Evolutionary conservation across 208 protist genomes (phyloP).

Genomic region (Crithidia thermophila): DNA sequence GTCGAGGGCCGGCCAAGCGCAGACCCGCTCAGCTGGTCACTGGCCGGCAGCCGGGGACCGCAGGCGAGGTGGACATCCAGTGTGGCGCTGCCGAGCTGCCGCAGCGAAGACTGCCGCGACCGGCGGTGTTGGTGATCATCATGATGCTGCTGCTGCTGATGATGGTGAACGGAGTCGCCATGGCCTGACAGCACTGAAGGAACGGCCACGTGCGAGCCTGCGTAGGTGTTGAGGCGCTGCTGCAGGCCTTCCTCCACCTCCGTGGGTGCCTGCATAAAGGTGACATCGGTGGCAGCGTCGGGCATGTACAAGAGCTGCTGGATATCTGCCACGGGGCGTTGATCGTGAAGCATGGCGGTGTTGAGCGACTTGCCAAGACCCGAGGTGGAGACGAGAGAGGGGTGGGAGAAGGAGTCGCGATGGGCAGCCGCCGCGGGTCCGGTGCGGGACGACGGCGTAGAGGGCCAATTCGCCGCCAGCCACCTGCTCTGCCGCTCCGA

Average conservation of each 20-base stretch:
- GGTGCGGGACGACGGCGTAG: background rate
- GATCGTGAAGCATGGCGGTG: conserved; percentile 13
- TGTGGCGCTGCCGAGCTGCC: conserved; percentile 41
- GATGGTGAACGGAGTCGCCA: background rate
- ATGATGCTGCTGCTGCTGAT: too few species aligned
- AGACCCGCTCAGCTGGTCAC: conserved; percentile 62
- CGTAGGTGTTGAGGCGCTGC: conserved; percentile 31
- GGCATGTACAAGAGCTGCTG: conserved; percentile 16
- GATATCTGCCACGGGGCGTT: background rate
- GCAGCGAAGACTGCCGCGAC: conserved; percentile 29
- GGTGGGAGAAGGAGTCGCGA: background rate
- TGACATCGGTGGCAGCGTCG: conserved; percentile 1
- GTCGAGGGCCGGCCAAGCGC: conserved; percentile 55
- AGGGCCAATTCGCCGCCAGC: conserved; percentile 21
- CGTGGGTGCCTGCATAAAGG: background rate
- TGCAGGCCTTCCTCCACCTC: conserved; percentile 37
- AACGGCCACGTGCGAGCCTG: conserved; percentile 15
- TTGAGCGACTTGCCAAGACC: conserved; percentile 1
- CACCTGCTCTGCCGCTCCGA: conserved; percentile 18
- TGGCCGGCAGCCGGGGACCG: conserved; percentile 44
- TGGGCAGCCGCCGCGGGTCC: background rate
- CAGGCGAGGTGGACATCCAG: conserved; percentile 26
- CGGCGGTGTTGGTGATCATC: too few species aligned
- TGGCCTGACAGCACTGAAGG: background rate
- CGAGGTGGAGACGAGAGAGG: background rate